These are phyloP conservation scores for Hibiscus syriacus DNA, from an alignment of 345 rosid species.

Conservation along the genomic window DNA sequence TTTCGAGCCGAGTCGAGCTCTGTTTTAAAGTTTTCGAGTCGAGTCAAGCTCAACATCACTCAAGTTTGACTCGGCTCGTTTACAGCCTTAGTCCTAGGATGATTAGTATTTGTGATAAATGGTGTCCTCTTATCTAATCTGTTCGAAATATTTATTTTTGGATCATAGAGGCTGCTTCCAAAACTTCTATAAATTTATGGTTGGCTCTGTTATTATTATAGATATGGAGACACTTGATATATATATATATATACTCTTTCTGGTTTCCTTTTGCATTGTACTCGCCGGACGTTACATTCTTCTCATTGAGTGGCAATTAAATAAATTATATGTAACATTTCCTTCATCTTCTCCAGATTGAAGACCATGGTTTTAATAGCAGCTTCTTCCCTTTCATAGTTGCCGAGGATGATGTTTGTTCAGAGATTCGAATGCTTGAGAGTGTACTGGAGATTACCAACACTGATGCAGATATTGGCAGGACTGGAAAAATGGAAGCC, in stretches of 20 bases:
- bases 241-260: background rate
- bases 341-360: slow-evolving; percentile 54
- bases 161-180: background rate
- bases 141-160: too few species aligned
- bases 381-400: slow-evolving; percentile 95
- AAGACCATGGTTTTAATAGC: slow-evolving; percentile 79
- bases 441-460: slow-evolving; percentile 47
- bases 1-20: too few species aligned
- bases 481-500: slow-evolving; percentile 28
- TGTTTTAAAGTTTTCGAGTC: too few species aligned
- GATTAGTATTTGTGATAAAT: background rate
- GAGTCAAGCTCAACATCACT: too few species aligned
- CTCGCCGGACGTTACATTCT: too few species aligned
- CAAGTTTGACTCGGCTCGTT: too few species aligned
- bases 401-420: slow-evolving; percentile 76
- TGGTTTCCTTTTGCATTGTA: background rate
- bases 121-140: background rate
- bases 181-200: background rate
- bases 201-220: background rate
- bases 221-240: background rate
- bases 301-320: too few species aligned
- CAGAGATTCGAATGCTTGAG: slow-evolving; percentile 81
- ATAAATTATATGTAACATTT: too few species aligned
- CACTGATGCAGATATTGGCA: slow-evolving; percentile 34
- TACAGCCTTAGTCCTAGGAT: too few species aligned